Percentiles rank a stretch among this genome's conserved stretches.
Conservation (phyloP, 257 asterid species). For the Leonotis leonurus region DNA sequence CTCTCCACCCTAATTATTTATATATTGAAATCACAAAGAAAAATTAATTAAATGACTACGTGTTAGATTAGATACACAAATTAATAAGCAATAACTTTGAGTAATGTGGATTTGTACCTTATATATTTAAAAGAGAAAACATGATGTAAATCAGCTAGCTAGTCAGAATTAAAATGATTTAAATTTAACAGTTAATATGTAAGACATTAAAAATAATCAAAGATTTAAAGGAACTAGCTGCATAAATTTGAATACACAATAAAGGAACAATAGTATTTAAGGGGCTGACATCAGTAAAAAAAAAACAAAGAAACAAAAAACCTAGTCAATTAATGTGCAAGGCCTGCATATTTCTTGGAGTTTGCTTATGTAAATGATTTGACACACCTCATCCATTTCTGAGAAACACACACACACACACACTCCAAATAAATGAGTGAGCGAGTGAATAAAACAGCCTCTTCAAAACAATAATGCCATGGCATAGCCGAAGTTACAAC, state of each 20-base stretch:
- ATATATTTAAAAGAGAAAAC: no score
- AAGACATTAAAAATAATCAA: no score
- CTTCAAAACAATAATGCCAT: not conserved
- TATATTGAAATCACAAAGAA: no score
- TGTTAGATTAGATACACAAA: no score
- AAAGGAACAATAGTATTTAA: not conserved
- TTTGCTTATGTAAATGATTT: constrained; percentile 23
- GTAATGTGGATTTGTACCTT: no score
- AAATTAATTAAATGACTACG: not conserved
- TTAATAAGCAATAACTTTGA: no score
- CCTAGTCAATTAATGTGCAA: constrained; percentile 13
- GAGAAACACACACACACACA: constrained; percentile 3
- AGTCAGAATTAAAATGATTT: no score
- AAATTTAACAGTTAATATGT: no score
- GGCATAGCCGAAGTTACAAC: not conserved
- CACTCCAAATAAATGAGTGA: not conserved
- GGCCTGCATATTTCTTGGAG: constrained; percentile 22
- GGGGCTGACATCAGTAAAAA: constrained; percentile 15
- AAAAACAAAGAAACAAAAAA: no score
- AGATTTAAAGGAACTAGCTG: no score
- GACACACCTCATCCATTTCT: constrained; percentile 26
- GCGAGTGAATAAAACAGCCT: not conserved
- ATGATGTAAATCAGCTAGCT: no score
- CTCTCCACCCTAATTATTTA: constrained; percentile 50
- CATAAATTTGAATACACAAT: no score